phyloP scores from a whole-genome alignment of 495 filamentous ascomycete genomes.

The Lasiosphaeria hispida region DNA sequence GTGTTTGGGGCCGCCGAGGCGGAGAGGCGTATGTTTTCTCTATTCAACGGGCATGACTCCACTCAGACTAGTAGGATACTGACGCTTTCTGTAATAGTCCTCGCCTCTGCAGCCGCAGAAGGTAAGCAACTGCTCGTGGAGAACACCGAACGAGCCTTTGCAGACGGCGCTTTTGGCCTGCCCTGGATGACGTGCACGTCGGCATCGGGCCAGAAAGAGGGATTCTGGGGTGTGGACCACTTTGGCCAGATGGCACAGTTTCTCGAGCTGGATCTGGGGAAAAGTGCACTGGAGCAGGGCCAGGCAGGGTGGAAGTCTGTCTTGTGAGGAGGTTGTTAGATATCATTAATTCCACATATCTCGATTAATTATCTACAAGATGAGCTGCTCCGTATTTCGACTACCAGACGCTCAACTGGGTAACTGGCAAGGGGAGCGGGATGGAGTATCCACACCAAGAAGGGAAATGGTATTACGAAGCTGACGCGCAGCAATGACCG shows the following conservation, averaged over 20 bases:
- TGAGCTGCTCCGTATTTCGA: too few relatives aligned
- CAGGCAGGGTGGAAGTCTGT: slow-evolving; percentile 47
- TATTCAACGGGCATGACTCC: too few relatives aligned
- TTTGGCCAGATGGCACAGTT: slow-evolving; percentile 62
- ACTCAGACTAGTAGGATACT: not conserved
- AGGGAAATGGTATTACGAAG: too few relatives aligned
- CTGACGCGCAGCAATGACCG: too few relatives aligned
- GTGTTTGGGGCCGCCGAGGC: slow-evolving; percentile 52
- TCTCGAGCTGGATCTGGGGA: slow-evolving; percentile 52
- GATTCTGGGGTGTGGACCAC: slow-evolving; percentile 71
- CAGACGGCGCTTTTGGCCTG: slow-evolving; percentile 65
- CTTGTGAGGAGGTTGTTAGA: slow-evolving; percentile 32
- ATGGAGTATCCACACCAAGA: too few relatives aligned
- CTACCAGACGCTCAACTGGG: too few relatives aligned
- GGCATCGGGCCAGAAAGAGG: slow-evolving; percentile 55
- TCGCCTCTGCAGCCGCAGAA: slow-evolving; percentile 33
- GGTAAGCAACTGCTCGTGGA: slow-evolving; percentile 52
- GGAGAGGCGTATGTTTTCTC: slow-evolving; percentile 32
- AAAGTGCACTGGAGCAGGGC: not conserved
- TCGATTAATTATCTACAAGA: too few relatives aligned
- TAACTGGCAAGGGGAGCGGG: too few relatives aligned
- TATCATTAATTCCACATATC: too few relatives aligned
- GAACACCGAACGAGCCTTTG: slow-evolving; percentile 60
- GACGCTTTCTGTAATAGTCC: slow-evolving; percentile 14
- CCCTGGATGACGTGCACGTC: slow-evolving; percentile 71